phyloP scores from a whole-genome alignment of 2,329 filamentous ascomycete species.

The Mycogone perniciosa region DNA sequence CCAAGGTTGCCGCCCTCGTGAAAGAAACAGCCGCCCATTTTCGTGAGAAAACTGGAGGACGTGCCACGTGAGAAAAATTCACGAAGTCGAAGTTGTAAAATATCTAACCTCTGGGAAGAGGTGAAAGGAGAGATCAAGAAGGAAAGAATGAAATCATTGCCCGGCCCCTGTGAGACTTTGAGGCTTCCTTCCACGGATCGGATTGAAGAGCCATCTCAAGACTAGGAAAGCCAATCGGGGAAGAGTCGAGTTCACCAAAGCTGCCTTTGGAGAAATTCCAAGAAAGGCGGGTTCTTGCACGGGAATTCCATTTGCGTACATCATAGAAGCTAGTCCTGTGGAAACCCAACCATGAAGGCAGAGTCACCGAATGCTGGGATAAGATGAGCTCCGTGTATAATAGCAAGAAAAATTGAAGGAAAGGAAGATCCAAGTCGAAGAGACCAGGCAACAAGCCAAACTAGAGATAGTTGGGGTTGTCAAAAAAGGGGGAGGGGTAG shows the following conservation, averaged over 20 bases:
- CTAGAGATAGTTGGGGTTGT: not conserved
- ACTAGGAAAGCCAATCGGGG: too few relatives aligned
- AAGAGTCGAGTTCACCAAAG: not conserved
- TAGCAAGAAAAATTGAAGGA: not conserved
- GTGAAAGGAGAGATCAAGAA: not conserved
- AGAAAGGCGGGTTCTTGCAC: not conserved
- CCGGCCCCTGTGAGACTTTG: not conserved
- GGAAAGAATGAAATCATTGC: not conserved
- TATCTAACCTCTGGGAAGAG: not conserved
- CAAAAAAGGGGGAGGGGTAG: not conserved
- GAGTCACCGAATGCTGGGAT: not conserved
- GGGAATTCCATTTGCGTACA: not conserved
- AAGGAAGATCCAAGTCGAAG: not conserved
- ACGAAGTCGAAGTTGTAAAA: not conserved
- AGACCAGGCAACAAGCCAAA: not conserved
- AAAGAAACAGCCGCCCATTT: conserved; percentile 4
- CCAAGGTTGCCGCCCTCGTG: conserved; percentile 7
- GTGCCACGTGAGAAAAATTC: not conserved
- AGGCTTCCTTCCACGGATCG: too few relatives aligned
- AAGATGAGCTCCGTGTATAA: not conserved
- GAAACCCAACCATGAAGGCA: not conserved
- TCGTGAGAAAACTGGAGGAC: conserved; percentile 2
- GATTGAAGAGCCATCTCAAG: too few relatives aligned
- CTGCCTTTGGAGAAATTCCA: not conserved
- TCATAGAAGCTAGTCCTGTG: not conserved